Conservation (phyloP, 2,329 filamentous ascomycete genomes). For the Phyllosticta citribraziliensis region DNA sequence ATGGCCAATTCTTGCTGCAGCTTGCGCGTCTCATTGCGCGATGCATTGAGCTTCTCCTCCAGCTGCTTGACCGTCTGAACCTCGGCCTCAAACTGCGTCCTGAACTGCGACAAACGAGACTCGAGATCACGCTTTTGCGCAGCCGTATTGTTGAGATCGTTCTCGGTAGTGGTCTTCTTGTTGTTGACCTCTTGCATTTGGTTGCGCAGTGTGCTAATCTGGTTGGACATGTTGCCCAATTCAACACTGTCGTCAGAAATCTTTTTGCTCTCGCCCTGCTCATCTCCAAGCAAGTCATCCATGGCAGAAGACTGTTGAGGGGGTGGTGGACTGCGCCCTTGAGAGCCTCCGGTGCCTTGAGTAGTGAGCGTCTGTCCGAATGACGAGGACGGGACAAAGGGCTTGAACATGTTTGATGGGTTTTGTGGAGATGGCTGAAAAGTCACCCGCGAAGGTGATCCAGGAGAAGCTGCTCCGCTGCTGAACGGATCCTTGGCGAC, state of each 20-base stretch:
- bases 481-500: conserved; percentile 54
- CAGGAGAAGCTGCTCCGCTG: conserved; percentile 40
- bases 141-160: conserved; percentile 69
- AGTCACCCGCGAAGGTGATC: conserved; percentile 39
- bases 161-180: conserved; percentile 69
- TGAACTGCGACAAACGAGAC: conserved; percentile 73
- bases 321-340: conserved; percentile 23
- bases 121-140: conserved; percentile 92
- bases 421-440: conserved; percentile 35
- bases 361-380: conserved; percentile 77
- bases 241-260: conserved; percentile 84
- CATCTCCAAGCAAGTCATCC: conserved; percentile 87
- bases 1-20: conserved; percentile 75
- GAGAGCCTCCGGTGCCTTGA: conserved; percentile 60
- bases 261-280: conserved; percentile 80
- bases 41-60: conserved; percentile 69
- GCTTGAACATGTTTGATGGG: conserved; percentile 59
- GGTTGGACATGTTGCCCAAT: conserved; percentile 90
- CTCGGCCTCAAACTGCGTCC: conserved; percentile 86
- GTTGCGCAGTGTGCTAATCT: conserved; percentile 79
- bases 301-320: conserved; percentile 42
- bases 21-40: conserved; percentile 73
- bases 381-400: conserved; percentile 83
- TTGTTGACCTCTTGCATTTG: conserved; percentile 90
- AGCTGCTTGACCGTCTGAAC: conserved; percentile 74